phyloP scores from a whole-genome alignment of 2,329 filamentous ascomycete genomes.

The Fusarium praegraminearum region DNA sequence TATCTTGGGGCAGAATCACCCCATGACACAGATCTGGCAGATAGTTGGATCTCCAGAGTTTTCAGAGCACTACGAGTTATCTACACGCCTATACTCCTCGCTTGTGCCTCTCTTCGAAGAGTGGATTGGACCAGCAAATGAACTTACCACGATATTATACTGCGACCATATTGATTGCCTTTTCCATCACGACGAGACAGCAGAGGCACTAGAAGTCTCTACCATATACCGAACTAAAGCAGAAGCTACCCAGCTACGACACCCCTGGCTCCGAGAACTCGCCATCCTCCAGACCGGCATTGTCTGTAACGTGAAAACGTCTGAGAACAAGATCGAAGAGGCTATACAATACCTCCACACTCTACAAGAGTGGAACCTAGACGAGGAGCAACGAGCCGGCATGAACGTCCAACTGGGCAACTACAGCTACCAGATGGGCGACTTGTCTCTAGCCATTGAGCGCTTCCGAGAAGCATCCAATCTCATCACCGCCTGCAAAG shows the following conservation, averaged over 20 bases:
- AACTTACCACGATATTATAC: conserved; percentile 51
- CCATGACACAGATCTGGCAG: conserved; percentile 50
- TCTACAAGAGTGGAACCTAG: conserved; percentile 49
- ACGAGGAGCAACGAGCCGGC: conserved; percentile 50
- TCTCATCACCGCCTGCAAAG: conserved; percentile 46
- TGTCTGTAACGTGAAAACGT: conserved; percentile 47
- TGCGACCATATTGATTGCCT: conserved; percentile 53
- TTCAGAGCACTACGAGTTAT: conserved; percentile 51
- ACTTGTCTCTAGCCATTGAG: conserved; percentile 46
- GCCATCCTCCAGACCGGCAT: conserved; percentile 50
- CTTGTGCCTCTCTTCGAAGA: conserved; percentile 50
- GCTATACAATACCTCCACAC: conserved; percentile 48
- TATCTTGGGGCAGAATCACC: conserved; percentile 48
- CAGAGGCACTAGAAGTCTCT: conserved; percentile 49
- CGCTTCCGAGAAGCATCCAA: conserved; percentile 49
- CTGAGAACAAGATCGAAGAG: conserved; percentile 48
- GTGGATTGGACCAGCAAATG: conserved; percentile 50
- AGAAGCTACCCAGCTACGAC: conserved; percentile 48
- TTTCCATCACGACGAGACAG: conserved; percentile 43
- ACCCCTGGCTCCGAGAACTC: conserved; percentile 51
- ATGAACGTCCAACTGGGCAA: conserved; percentile 51
- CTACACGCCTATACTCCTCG: conserved; percentile 49
- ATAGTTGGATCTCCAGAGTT: conserved; percentile 49
- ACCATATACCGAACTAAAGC: conserved; percentile 47
- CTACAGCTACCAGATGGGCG: conserved; percentile 49